Conservation (phyloP, 2,329 filamentous ascomycete genomes). For the Purpureocillium lavendulum region DNA sequence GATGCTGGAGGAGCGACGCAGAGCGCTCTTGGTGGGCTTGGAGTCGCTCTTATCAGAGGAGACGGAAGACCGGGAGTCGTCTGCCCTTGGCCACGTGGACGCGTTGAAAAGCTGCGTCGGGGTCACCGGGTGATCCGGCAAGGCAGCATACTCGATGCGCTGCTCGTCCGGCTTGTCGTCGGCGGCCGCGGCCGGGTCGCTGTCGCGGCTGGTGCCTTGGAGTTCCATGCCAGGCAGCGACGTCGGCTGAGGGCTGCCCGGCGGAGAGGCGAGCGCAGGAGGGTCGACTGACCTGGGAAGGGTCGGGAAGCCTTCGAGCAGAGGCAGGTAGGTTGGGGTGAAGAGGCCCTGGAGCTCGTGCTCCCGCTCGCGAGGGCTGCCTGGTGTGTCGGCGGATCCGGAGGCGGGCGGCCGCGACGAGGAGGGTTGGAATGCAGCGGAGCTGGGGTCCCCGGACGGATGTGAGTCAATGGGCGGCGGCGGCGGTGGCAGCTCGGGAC, state of each 20-base stretch:
- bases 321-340: slow-evolving; percentile 52
- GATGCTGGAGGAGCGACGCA: slow-evolving; percentile 47
- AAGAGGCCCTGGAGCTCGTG: slow-evolving; percentile 54
- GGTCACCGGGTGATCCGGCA: slow-evolving; percentile 8
- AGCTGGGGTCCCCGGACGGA: slow-evolving; percentile 17
- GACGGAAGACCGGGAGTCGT: slow-evolving; percentile 40
- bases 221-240: slow-evolving; percentile 5
- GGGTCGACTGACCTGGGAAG: slow-evolving; percentile 11
- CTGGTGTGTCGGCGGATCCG: slow-evolving; percentile 20
- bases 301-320: slow-evolving; percentile 40
- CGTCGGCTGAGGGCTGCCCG: slow-evolving; percentile 7
- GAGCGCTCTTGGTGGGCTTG: slow-evolving; percentile 43
- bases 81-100: slow-evolving; percentile 32
- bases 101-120: slow-evolving; percentile 15
- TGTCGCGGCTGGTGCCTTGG: slow-evolving; percentile 8
- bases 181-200: no score
- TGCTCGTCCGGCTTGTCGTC: slow-evolving; percentile 3
- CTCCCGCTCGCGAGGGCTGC: slow-evolving; percentile 46
- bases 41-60: slow-evolving; percentile 45
- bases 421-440: slow-evolving; percentile 20
- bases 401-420: slow-evolving; percentile 18
- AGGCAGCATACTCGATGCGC: slow-evolving; percentile 8
- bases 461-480: slow-evolving; percentile 24
- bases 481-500: slow-evolving; percentile 23
- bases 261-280: slow-evolving; percentile 6